Evolutionary conservation across 306 rosid genomes (phyloP), one percentile per base, ranked within the genome.

Genomic region (Mucuna pruriens): DNA sequence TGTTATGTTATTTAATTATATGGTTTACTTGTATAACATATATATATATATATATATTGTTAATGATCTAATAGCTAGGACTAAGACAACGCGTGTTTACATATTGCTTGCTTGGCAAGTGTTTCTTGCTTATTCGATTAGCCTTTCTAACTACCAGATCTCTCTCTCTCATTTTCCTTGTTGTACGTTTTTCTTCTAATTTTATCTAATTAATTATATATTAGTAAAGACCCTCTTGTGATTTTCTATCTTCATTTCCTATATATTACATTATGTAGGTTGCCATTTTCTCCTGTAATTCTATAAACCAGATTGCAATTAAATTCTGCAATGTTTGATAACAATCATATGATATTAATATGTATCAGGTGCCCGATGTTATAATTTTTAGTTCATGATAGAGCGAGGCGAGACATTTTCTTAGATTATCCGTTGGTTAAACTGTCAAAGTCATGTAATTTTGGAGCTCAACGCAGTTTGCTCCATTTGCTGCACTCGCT

Each of bases 401-500:
- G 9, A 33, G 63, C 29, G 31, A 36, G 29, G 38, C 12, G 0
- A 26, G 36, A 4, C 29, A n/a, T 9, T 64, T 34, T 64, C 29
- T 64, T 64, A 4, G 72, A 19, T 36, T 12, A 66, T 16, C 45
- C 7, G 3, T 46, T 70, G 23, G 58, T 25, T 69, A 45, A 42
- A 45, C 23, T 44, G 6, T 48, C 62, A 48, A 71, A 15, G 39
- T 70, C 61, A 12, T 46, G 36, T 11, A 46, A 69, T 70, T 70
- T 34, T 23, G 25, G 60, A 45, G 16, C 42, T 70, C 60, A 70
- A 38, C 20, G 63, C 33, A n/a, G 29, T 33, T 17, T 54, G 67
- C 67, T 7, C 69, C 57, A 38, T 38, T 51, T 23, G 69, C 26
- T 73, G 64, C 78, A 52, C 77, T 36, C 36, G 38, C 52, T 73